Percentiles rank a stretch among this genome's conserved stretches.
These are phyloP conservation scores for Chaetomium sp. DNA, from an alignment of 2,329 filamentous ascomycete genomes.

Conservation along the genomic window DNA sequence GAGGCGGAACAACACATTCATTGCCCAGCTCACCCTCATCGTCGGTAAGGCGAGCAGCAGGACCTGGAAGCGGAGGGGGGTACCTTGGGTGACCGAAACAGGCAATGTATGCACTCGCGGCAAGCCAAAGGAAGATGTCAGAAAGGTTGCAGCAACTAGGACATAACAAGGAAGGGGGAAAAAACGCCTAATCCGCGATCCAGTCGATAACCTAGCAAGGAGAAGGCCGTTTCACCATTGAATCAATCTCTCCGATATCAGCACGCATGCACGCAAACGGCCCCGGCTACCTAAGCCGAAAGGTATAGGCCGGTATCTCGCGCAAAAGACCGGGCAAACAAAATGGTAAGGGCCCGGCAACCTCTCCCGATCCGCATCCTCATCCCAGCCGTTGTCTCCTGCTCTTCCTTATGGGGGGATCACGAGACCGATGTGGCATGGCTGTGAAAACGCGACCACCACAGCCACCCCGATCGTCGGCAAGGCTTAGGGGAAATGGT, in stretches of 20 bases:
- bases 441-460: neutral
- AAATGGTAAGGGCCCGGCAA: neutral
- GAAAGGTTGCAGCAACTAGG: neutral
- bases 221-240: no score
- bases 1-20: conserved; percentile 15
- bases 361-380: neutral
- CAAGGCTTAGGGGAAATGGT: neutral
- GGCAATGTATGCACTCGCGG: neutral
- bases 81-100: conserved; percentile 3
- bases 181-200: no score
- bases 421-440: neutral
- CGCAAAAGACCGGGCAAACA: conserved; percentile 1
- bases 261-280: no score
- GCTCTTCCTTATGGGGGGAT: neutral
- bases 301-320: neutral
- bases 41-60: conserved; percentile 13
- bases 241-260: no score
- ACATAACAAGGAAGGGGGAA: neutral
- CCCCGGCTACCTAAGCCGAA: no score
- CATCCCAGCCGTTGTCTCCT: no score
- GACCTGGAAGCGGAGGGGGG: neutral
- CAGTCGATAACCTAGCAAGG: no score
- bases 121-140: neutral
- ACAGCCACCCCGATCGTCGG: conserved; percentile 13
- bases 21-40: neutral